phyloP scores from a whole-genome alignment of 1,139 yeast genomes.

The Hemisphaericaspora xylanilytica region DNA sequence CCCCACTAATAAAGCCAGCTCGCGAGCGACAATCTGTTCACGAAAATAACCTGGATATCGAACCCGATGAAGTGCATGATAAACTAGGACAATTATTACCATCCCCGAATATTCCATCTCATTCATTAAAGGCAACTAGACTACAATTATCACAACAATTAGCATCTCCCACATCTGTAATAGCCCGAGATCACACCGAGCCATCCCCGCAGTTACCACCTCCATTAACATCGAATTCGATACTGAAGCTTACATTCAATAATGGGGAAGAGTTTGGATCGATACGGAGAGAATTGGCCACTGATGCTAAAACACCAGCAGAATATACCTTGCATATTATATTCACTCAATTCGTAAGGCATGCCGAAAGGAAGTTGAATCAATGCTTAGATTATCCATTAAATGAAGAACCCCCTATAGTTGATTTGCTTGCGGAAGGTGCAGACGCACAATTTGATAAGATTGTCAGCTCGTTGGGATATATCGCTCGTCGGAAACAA shows the following conservation, averaged over 20 bases:
- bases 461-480: conserved; percentile 81
- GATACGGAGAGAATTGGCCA: conserved; percentile 49
- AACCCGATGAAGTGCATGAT: conserved; percentile 9
- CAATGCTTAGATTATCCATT: conserved; percentile 68
- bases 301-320: conserved; percentile 76
- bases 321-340: conserved; percentile 92
- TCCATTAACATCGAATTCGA: conserved; percentile 22
- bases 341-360: conserved; percentile 92
- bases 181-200: conserved; percentile 20
- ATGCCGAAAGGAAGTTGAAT: conserved; percentile 83
- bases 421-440: conserved; percentile 82
- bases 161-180: conserved; percentile 24
- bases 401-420: conserved; percentile 75
- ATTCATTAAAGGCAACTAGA: conserved; percentile 7
- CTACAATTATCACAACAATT: conserved; percentile 13
- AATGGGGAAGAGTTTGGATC: conserved; percentile 36
- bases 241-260: conserved; percentile 24
- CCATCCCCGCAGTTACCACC: conserved; percentile 40
- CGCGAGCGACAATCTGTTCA: conserved; percentile 1
- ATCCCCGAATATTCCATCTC: conserved; percentile 5
- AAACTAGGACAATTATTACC: conserved; percentile 9
- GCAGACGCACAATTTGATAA: conserved; percentile 83
- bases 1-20: conserved; percentile 16
- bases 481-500: conserved; percentile 85
- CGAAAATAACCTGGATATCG: neutral